Conservation (phyloP, 2,329 filamentous ascomycete species). For the Colletotrichum euphorbiae region DNA sequence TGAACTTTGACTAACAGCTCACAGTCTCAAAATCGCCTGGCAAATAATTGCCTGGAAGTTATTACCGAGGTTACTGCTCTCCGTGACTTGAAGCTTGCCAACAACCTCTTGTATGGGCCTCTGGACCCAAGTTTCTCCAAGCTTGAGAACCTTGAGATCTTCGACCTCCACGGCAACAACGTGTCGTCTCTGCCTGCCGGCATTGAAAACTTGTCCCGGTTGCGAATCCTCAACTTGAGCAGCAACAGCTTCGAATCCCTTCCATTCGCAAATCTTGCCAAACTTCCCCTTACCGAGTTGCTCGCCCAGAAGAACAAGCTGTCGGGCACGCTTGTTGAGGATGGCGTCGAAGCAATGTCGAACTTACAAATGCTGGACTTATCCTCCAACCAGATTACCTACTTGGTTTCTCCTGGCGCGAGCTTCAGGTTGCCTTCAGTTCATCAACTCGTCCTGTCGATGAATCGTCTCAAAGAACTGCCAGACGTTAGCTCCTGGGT, state of each 20-base stretch:
- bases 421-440: slow-evolving; percentile 75
- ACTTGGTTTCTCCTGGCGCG: slow-evolving; percentile 58
- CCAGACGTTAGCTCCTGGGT: slow-evolving; percentile 82
- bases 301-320: slow-evolving; percentile 83
- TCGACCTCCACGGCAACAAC: slow-evolving; percentile 86
- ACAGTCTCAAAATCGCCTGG: slow-evolving; percentile 84
- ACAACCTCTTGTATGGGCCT: slow-evolving; percentile 78
- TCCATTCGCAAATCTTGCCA: slow-evolving; percentile 75
- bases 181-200: slow-evolving; percentile 77
- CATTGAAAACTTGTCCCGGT: slow-evolving; percentile 72
- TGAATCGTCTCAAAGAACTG: slow-evolving; percentile 80
- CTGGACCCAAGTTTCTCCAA: slow-evolving; percentile 72
- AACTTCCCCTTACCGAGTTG: slow-evolving; percentile 79
- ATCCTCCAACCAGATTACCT: slow-evolving; percentile 77
- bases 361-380: slow-evolving; percentile 82
- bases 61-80: slow-evolving; percentile 79
- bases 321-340: slow-evolving; percentile 76
- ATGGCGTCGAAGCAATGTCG: slow-evolving; percentile 67
- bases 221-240: slow-evolving; percentile 83
- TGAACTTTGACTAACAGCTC: slow-evolving; percentile 37
- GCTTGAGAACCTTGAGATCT: slow-evolving; percentile 77
- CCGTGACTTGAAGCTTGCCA: slow-evolving; percentile 83
- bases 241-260: slow-evolving; percentile 81
- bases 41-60: slow-evolving; percentile 76
- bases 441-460: slow-evolving; percentile 79